Base-by-base conservation (phyloP, 495 filamentous ascomycete genomes). In the Aeminium ludgeri region DNA sequence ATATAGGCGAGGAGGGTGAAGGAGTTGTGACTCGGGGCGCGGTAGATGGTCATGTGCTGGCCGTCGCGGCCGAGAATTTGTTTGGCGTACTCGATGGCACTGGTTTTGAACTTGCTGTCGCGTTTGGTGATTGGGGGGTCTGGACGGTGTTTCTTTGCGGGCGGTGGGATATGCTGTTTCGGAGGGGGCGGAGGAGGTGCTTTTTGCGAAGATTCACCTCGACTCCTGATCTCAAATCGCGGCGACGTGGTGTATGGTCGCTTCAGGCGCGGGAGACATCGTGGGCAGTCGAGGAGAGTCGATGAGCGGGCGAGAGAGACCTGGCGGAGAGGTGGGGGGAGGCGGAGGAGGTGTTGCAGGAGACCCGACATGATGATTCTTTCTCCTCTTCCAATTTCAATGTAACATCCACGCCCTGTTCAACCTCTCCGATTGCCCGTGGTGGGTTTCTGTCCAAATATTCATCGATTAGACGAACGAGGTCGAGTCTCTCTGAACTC, bases 1-100 rank as follows among this genome's bases (percentile, higher is more conserved):
- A 54, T 1, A 20, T 41, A 41, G 34, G 42, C 36, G 23, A 38
- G 16, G 30, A 43, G 28, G 34, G 29, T 38, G 43, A 40, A 49
- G 36, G 29, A 40, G 11, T 15, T 29, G 40, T 48, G 50, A 30
- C 10, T 3, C 5, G 41, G 41, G 10, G 29, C 20, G 12, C 15
- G 11, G 36, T 45, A 44, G 28, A 44, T 38, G 10, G 39, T 30
- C 11, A 31, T 40, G 12, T 32, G 25, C 23, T 49, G 25, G 34
- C 20, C 17, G 34, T 15, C 3, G 13, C 10, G 5, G 30, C 20
- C n/a, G 27, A 35, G 18, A 30, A 13, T 15, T 8, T 45, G 19
- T 31, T 27, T 16, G 29, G 12, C 2, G 20, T 11, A 16, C 17
- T 15, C 34, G 16, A n/a, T 11, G 20, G 5, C 12, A 7, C 8